phyloP scores from a whole-genome alignment of 192 early-diverging fungal genomes.

The Dimargaris xerosporica region DNA sequence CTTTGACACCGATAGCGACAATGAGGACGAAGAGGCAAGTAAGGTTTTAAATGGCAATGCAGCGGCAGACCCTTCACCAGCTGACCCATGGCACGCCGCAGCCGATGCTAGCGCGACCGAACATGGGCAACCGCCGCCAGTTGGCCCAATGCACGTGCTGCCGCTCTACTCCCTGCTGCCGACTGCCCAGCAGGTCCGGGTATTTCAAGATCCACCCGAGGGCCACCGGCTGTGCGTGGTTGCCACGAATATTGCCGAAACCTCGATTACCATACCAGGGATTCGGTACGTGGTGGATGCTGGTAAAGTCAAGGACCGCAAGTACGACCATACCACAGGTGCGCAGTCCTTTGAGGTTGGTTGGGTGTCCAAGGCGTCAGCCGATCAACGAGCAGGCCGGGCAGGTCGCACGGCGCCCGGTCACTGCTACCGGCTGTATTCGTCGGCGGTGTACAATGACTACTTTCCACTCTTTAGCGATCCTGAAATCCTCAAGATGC shows the following conservation, averaged over 20 bases:
- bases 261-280: constrained; percentile 89
- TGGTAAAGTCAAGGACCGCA: constrained; percentile 84
- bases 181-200: constrained; percentile 75
- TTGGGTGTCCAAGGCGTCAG: constrained; percentile 91
- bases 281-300: constrained; percentile 92
- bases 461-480: constrained; percentile 71
- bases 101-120: constrained; percentile 17
- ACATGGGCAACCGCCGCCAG: neutral
- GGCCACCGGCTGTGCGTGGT: constrained; percentile 85
- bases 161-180: constrained; percentile 95
- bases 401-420: constrained; percentile 92
- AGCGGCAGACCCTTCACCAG: constrained; percentile 19
- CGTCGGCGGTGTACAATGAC: constrained; percentile 82
- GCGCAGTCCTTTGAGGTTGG: constrained; percentile 77
- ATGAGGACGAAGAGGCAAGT: constrained; percentile 36
- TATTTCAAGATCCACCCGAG: constrained; percentile 77
- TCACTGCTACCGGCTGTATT: constrained; percentile 92
- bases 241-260: constrained; percentile 98
- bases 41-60: constrained; percentile 21
- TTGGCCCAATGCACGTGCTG: constrained; percentile 68
- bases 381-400: constrained; percentile 91
- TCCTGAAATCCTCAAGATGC: constrained; percentile 87
- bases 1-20: constrained; percentile 50
- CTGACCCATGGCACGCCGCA: constrained; percentile 14
- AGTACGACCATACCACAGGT: constrained; percentile 69